Evolutionary conservation across 2,329 filamentous ascomycete species (phyloP), one percentile per base, ranked within the genome.

Genomic region (Pyrenophora seminiperda): DNA sequence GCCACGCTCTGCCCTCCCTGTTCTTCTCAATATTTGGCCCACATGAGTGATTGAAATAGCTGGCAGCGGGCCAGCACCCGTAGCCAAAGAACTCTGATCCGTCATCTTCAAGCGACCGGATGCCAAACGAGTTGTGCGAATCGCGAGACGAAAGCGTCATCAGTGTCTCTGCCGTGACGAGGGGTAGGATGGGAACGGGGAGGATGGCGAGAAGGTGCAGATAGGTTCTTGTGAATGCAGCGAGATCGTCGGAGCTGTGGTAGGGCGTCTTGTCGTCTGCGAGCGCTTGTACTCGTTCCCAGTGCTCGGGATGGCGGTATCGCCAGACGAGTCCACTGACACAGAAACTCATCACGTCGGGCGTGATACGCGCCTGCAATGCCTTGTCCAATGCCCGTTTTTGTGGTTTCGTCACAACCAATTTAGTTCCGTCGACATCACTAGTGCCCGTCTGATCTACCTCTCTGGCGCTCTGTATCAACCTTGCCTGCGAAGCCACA

Each of bases 21-120:
- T 54, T 62, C 68, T 79, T 79, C 36, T 60, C 62, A 1, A 80
- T 53, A 34, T 76, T 79, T 18, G 77, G 76, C 13, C 42, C 61
- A 58, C 77, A 80, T 4, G 70, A 74, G 54, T 80, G 77, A 42
- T 80, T 80, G 67, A 78, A 80, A 61, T 78, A 79, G 53, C 72
- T 76, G 1, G 77, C 77, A 4, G 63, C 62, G 0, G 77, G 74
- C 71, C 77, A 80, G 27, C 78, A 70, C 0, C 73, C 76, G 40
- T 76, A 80, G 13, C 77, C 77, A 52, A 79, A 75, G 59, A 78
- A 79, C 58, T 79, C 77, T 7, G 73, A 71, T 7, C 75, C 75
- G 29, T 76, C 76, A 41, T 77, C 76, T 41, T 74, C 74, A 3
- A 75, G 68, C 9, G 66, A 70, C 5, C 74, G 72, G 34, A 79